These are phyloP conservation scores for Phoma sp. DNA, from an alignment of 2,329 filamentous ascomycete species.

Conservation along the genomic window DNA sequence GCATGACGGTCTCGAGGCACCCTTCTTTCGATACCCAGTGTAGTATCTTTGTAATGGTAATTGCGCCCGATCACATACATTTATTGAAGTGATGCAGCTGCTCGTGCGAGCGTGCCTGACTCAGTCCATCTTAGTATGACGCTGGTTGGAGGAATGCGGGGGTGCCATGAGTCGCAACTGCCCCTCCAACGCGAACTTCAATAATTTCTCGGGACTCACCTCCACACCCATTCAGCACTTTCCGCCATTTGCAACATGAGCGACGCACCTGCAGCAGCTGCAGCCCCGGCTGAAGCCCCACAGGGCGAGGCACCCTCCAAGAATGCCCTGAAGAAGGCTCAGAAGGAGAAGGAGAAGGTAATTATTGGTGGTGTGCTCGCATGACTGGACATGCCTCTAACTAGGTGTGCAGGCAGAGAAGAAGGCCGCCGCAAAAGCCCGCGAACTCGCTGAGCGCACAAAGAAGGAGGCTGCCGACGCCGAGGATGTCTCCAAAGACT, in stretches of 20 bases:
- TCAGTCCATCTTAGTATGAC: conserved; percentile 20
- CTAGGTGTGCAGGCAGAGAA: conserved; percentile 44
- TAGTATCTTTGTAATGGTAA: conserved; percentile 16
- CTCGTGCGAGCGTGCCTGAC: conserved; percentile 5
- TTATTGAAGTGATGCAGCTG: not conserved
- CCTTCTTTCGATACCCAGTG: conserved; percentile 16
- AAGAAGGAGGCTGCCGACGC: conserved; percentile 70
- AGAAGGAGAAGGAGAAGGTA: conserved; percentile 52
- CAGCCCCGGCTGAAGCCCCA: conserved; percentile 27
- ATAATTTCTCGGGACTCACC: conserved; percentile 8
- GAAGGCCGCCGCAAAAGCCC: conserved; percentile 48
- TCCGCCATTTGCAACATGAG: conserved; percentile 33
- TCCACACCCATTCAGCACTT: conserved; percentile 5
- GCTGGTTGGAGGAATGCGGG: conserved; percentile 21
- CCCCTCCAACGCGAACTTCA: conserved; percentile 16
- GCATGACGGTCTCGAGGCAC: conserved; percentile 9
- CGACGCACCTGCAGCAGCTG: conserved; percentile 36
- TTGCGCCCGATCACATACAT: not conserved
- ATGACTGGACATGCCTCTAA: not conserved
- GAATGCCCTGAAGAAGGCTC: conserved; percentile 51
- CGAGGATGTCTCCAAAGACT: conserved; percentile 70
- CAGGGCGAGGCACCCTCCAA: conserved; percentile 44
- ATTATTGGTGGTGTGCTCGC: conserved; percentile 4
- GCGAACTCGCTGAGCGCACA: conserved; percentile 58
- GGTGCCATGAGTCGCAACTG: conserved; percentile 21